Evolutionary conservation across 805 yeast genomes (phyloP).

Genomic region (Cyberlindnera xylosilytica): DNA sequence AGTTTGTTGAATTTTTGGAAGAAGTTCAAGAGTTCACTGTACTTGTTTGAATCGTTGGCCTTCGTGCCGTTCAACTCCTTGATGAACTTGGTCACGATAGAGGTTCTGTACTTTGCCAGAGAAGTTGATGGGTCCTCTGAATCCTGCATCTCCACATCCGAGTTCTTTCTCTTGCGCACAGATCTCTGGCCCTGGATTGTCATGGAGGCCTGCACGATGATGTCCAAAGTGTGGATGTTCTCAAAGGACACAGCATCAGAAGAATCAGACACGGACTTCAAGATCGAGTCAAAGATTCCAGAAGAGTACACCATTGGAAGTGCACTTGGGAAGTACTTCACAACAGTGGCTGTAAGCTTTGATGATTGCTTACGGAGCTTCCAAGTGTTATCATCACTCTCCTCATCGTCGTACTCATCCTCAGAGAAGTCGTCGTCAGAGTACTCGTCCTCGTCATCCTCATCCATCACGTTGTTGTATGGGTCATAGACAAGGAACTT

Average conservation of each 20-base stretch:
- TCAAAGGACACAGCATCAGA: conserved; percentile 51
- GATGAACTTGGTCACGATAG: conserved; percentile 23
- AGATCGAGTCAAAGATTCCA: conserved; percentile 31
- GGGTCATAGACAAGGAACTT: conserved; percentile 45
- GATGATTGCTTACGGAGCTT: conserved; percentile 55
- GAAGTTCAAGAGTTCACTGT: conserved; percentile 23
- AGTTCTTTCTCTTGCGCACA: conserved; percentile 28
- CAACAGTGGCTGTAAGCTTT: conserved; percentile 37
- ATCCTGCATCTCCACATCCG: conserved; percentile 40
- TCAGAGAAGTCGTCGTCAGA: conserved; percentile 47
- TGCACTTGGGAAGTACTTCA: conserved; percentile 35
- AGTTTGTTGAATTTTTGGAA: conserved; percentile 24
- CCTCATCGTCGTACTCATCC: conserved; percentile 39
- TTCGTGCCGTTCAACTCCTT: conserved; percentile 27
- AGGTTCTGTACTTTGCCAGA: conserved; percentile 19
- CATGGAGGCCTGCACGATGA: conserved; percentile 32
- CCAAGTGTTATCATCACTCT: conserved; percentile 56
- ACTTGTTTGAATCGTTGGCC: conserved; percentile 24
- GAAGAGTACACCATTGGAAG: conserved; percentile 34
- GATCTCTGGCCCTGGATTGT: conserved; percentile 25
- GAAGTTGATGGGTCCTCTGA: conserved; percentile 26
- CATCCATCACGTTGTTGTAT: conserved; percentile 34
- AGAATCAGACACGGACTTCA: conserved; percentile 38
- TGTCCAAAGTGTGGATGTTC: conserved; percentile 42
- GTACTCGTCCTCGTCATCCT: conserved; percentile 34